Base-by-base conservation (phyloP, 2,329 filamentous ascomycete genomes). In the Phyllosticta citrichinensis region DNA sequence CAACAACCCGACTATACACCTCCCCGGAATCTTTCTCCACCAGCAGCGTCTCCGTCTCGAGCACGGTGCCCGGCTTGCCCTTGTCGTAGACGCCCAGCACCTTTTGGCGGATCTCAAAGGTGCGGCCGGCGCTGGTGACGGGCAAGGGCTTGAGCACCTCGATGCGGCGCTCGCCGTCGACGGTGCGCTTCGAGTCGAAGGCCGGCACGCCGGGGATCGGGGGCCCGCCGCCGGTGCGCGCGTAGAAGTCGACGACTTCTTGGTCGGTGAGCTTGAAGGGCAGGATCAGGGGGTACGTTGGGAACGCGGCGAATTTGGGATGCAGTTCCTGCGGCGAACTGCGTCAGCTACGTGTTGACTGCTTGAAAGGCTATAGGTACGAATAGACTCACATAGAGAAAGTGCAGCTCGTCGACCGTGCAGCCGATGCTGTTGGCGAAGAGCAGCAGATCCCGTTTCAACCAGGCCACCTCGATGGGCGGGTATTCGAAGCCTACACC, bases 81-180 rank as follows among this genome's bases (percentile, higher is more conserved):
- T 95, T 96, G 78, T 96, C 91, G 74, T 94, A 95, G 47, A 95
- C 88, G 57, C 90, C 91, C 20, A 95, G 74, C 24, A 95, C 88
- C 71, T 87, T 91, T 69, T 81, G 85, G 67, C 88, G 83, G 64
- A 89, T 76, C 79, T 94, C 87, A 73, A 95, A 94, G 6, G 35
- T 51, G 65, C 80, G 80, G 63, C 89, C 90, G 11, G 80, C 85
- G 50, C 87, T 91, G 6, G 83, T 83, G 0, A 86, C 76, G 12
- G 91, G 91, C 4, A 96, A 80, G 8, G 86, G 84, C 76, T 90
- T 90, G 73, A 89, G 76, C 75, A 94, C 87, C 62, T 87, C 82
- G 65, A 95, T 83, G 70, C 85, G 85, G 68, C 91, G 88, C 80
- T 95, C 89, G 69, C 91, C 91, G 71, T 96, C 91, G 63, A 96